Evolutionary conservation across 2,329 filamentous ascomycete genomes (phyloP), one percentile per base, ranked within the genome.

Genomic region (Incumbomyces lentus): DNA sequence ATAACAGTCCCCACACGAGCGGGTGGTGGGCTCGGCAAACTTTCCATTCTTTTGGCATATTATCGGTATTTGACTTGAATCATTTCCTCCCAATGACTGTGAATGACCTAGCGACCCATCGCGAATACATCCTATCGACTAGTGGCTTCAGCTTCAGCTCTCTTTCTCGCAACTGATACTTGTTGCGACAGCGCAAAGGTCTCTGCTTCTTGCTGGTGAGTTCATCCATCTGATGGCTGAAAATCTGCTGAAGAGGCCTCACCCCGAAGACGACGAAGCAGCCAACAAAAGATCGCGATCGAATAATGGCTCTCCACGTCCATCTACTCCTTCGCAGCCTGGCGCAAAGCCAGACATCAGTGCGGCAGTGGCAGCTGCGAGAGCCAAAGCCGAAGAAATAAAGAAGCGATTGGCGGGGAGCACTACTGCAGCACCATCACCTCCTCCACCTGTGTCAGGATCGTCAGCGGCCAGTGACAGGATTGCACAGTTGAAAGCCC

Each of bases 401-500:
- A 68, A 68, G 54, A 69, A 69, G 33, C 64, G 67, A 40, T 58
- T 72, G 41, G 65, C 69, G 39, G 52, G 64, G 60, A 42, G 60
- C 60, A 48, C 55, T 30, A 41, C 50, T 48, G 52, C 38, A 30
- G 51, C 35, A 52, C 54, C 62, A 40, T 49, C 58, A 31, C 55
- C 56, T 36, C 57, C 62, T 47, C 58, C 57, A 74, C 55, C 60
- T 42, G 59, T 4, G 51, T 59, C 31, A 58, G 64, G 29, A 51
- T 65, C n/a, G 48, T 59, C 26, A 43, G 51, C 40, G 58, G 72
- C 39, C 69, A 78, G 53, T 73, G 81, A 60, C 73, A 86, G 64
- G 73, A 78, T 90, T 54, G 86, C 86, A 40, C 82, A 84, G 36
- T 75, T 93, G 60, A 89, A 84, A 64, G 85, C 85, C 18, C 77